phyloP scores from a whole-genome alignment of 768 basidiomycete species.

The Calocera cornea region DNA sequence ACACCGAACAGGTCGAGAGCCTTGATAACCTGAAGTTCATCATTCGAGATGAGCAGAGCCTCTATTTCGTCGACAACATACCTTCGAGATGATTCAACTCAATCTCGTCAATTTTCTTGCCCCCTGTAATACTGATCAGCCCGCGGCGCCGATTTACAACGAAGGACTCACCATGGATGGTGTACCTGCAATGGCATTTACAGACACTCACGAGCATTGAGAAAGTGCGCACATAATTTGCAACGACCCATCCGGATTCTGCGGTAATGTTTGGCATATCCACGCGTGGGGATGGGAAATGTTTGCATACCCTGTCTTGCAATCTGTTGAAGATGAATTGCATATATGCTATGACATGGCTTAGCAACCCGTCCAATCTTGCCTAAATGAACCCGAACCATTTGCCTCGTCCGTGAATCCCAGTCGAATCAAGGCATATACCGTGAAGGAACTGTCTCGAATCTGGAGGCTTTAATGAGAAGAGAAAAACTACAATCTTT shows the following conservation, averaged over 20 bases:
- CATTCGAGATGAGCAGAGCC: background rate
- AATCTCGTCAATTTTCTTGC: slow-evolving; percentile 69
- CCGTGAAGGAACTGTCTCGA: slow-evolving; percentile 89
- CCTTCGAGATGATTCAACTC: slow-evolving; percentile 78
- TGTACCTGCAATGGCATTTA: slow-evolving; percentile 37
- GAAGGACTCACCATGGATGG: slow-evolving; percentile 63
- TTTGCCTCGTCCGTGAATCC: slow-evolving; percentile 91
- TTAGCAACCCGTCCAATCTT: slow-evolving; percentile 6
- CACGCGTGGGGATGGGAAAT: background rate
- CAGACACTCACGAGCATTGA: background rate
- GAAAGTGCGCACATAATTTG: slow-evolving; percentile 63
- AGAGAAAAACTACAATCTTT: too few relatives aligned
- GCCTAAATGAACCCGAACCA: slow-evolving; percentile 29
- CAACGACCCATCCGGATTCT: slow-evolving; percentile 76
- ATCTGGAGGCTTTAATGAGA: too few relatives aligned
- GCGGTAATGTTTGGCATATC: background rate
- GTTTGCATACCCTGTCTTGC: slow-evolving; percentile 38
- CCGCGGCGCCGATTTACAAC: background rate
- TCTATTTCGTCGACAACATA: slow-evolving; percentile 45
- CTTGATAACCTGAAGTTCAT: background rate
- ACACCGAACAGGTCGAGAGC: slow-evolving; percentile 55
- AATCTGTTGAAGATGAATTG: slow-evolving; percentile 81
- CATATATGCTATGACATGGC: slow-evolving; percentile 50
- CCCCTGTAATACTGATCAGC: slow-evolving; percentile 28
- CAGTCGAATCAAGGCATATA: slow-evolving; percentile 85